These are phyloP conservation scores for Metarhizium guizhouense DNA, from an alignment of 2,329 filamentous ascomycete genomes.

Conservation along the genomic window DNA sequence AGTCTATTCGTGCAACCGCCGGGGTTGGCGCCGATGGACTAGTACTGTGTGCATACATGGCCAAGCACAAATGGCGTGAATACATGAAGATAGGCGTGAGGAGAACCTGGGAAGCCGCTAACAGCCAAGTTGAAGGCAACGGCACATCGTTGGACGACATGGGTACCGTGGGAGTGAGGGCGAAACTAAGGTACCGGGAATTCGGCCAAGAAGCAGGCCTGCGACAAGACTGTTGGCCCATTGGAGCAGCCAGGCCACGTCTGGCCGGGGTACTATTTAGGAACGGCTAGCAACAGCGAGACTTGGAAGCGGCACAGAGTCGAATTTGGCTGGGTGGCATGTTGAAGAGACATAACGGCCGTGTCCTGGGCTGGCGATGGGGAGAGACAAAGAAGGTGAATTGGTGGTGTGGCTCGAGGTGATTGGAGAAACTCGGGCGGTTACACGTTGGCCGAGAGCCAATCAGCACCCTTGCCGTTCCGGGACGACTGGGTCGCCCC, in stretches of 20 bases:
- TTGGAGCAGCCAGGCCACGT: neutral
- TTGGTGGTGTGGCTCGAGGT: conserved; percentile 8
- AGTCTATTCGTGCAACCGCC: conserved; percentile 1
- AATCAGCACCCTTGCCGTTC: conserved; percentile 21
- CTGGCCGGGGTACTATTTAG: neutral
- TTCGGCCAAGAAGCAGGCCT: conserved; percentile 1
- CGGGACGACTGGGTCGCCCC: neutral
- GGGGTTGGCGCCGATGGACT: conserved; percentile 1
- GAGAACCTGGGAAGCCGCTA: conserved; percentile 3
- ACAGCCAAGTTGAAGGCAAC: neutral
- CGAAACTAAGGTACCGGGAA: neutral
- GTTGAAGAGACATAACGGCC: neutral
- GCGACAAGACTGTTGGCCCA: neutral
- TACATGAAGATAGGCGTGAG: neutral
- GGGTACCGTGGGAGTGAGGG: neutral
- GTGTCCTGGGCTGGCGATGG: neutral
- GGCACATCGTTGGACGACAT: neutral
- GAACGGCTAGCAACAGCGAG: neutral
- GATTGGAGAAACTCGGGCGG: conserved; percentile 28
- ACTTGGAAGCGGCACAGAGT: neutral
- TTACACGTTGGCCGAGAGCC: conserved; percentile 23
- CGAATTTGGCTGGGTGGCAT: neutral
- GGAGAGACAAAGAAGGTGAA: neutral
- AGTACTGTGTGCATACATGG: neutral
- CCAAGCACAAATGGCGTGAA: neutral